Evolutionary conservation across 2,329 filamentous ascomycete genomes (phyloP).

Genomic region (Ophiostoma himal-ulmi): DNA sequence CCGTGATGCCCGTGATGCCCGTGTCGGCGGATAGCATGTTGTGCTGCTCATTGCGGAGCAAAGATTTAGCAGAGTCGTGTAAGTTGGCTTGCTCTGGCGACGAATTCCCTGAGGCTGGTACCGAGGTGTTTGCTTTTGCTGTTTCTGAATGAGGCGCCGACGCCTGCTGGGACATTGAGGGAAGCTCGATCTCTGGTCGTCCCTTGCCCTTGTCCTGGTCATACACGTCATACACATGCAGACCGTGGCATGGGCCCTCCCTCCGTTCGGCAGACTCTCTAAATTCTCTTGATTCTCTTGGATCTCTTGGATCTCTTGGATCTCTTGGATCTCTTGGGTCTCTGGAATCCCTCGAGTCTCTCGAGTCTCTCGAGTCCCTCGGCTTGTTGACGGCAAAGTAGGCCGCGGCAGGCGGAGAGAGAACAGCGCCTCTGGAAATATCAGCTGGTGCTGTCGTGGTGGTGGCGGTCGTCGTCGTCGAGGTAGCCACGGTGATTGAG

Average conservation of each 20-base stretch:
- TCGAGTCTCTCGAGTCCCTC: not conserved
- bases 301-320: not conserved
- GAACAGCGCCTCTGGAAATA: slow-evolving; percentile 3
- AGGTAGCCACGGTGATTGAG: slow-evolving; percentile 17
- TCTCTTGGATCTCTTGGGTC: not conserved
- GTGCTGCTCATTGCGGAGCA: slow-evolving; percentile 25
- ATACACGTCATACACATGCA: slow-evolving; percentile 40
- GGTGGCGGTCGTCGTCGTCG: slow-evolving; percentile 16
- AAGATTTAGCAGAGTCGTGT: slow-evolving; percentile 26
- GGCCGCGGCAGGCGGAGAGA: slow-evolving; percentile 11
- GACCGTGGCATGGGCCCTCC: slow-evolving; percentile 51
- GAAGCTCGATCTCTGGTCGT: slow-evolving; percentile 30
- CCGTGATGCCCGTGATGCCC: slow-evolving; percentile 13
- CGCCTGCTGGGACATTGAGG: slow-evolving; percentile 60
- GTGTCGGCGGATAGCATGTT: slow-evolving; percentile 22
- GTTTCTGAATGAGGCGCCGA: slow-evolving; percentile 48
- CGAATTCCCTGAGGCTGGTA: slow-evolving; percentile 31
- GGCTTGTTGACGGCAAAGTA: slow-evolving; percentile 13
- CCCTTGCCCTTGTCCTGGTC: slow-evolving; percentile 44
- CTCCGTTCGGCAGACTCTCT: not conserved
- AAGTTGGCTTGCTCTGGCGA: slow-evolving; percentile 14
- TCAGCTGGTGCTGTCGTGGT: slow-evolving; percentile 9
- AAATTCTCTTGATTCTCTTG: not conserved
- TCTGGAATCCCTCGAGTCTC: no score
- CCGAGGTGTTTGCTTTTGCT: slow-evolving; percentile 31